These are phyloP conservation scores for Sindora glabra DNA, from an alignment of 306 rosid species.

Conservation along the genomic window DNA sequence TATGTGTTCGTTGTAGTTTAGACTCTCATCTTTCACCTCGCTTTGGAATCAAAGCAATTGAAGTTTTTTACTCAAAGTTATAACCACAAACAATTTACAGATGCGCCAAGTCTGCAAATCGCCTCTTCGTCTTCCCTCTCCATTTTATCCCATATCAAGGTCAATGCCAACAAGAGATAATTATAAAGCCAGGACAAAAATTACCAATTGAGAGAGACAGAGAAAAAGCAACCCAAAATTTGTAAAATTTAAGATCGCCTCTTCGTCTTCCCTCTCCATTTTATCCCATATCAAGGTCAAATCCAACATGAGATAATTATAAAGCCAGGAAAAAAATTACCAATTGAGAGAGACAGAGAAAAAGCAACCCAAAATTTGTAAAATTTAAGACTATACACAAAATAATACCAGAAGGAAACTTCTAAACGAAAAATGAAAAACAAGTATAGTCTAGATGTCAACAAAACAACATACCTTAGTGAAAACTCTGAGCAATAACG, in stretches of 20 bases:
- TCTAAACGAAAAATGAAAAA: neutral
- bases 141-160: too few relatives aligned
- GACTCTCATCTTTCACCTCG: too few relatives aligned
- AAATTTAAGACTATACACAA: neutral
- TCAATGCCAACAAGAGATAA: neutral
- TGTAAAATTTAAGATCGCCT: too few relatives aligned
- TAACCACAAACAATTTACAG: too few relatives aligned
- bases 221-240: neutral
- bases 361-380: neutral
- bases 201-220: neutral
- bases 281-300: too few relatives aligned
- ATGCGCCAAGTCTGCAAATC: too few relatives aligned
- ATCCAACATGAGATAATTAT: neutral
- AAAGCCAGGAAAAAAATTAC: neutral
- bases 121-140: too few relatives aligned
- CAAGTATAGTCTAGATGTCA: neutral
- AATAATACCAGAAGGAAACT: neutral
- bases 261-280: too few relatives aligned
- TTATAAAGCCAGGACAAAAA: neutral
- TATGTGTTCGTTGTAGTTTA: too few relatives aligned
- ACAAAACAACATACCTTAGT: conserved; percentile 47
- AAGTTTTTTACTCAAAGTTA: too few relatives aligned
- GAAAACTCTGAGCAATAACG: conserved; percentile 86
- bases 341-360: too few relatives aligned
- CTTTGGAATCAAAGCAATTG: too few relatives aligned